phyloP scores from a whole-genome alignment of 352 stramenopile genomes.

The Aphanomyces cochlioides region DNA sequence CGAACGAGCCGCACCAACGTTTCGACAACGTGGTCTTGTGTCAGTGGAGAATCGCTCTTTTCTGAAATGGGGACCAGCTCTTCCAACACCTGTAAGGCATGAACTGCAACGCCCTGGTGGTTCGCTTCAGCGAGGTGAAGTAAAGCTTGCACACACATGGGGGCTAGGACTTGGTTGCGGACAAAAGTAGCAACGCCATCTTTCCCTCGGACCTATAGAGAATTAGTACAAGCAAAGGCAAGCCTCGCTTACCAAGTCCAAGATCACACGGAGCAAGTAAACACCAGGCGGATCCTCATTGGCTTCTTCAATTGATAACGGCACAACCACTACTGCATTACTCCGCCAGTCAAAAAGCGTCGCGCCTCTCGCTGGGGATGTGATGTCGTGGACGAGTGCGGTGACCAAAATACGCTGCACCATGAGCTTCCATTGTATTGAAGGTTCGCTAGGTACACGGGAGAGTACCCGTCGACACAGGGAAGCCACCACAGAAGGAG shows the following conservation, averaged over 20 bases:
- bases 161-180: not conserved
- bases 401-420: slow-evolving; percentile 1
- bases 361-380: not conserved
- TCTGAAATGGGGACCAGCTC: not conserved
- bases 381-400: not conserved
- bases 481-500: not conserved
- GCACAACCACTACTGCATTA: not conserved
- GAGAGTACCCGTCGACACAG: not conserved
- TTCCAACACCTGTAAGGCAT: not conserved
- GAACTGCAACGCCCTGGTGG: not conserved
- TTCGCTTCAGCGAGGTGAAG: not conserved
- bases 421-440: not conserved
- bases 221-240: not conserved
- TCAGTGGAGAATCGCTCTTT: not conserved
- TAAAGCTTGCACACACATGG: not conserved
- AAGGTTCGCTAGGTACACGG: not conserved
- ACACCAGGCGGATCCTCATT: not conserved
- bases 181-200: not conserved
- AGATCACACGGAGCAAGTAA: not conserved
- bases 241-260: slow-evolving; percentile 1
- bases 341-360: slow-evolving; percentile 4
- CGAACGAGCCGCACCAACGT: not conserved
- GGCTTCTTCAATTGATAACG: not conserved
- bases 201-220: slow-evolving; percentile 3
- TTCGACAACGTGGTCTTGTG: not conserved